Evolutionary conservation across 352 stramenopile genomes (phyloP), one percentile per base, ranked within the genome.

Genomic region (Globisporangium uncinulatum): DNA sequence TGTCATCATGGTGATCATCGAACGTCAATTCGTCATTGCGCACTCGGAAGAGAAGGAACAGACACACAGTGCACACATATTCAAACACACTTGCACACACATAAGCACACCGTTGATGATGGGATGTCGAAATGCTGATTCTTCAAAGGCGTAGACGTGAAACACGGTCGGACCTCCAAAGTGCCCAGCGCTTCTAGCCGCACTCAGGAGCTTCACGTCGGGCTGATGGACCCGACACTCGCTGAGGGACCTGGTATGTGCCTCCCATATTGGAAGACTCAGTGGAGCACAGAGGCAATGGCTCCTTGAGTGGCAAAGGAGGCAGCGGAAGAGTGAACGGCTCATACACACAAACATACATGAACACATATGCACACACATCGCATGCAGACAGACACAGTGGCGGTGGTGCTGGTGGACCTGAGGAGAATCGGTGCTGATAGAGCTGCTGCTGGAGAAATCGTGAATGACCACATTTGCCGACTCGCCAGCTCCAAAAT

Each of bases 191-290:
- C 65, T 86, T 83, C 78, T 86, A 66, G 74, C 63, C 74, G 39
- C 72, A 63, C 64, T 71, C 70, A 73, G 76, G 66, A 73, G 82
- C 76, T 84, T 87, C 65, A 51, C 78, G 74, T 83, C 73, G 49
- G 78, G 78, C 78, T 88, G 78, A 88, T 88, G 56, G 78, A 88
- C 78, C 78, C 76, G 79, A 83, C 78, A 88, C 86, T 69, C 78
- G 51, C 69, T 60, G 72, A 69, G 76, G 70, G 74, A 70, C 74
- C 73, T 88, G 54, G 51, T 88, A 63, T 88, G 34, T 79, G 78
- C 78, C 78, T 61, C 75, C 63, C 59, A 66, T 63, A 77, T 83
- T 77, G 71, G 78, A 88, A 88, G 78, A 88, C 78, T 57, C 76
- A 77, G 43, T 63, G 61, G 66, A 71, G 69, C 75, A 86, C 52